Evolutionary conservation across 495 filamentous ascomycete species (phyloP).

Genomic region (Tetracladium marchalianum): DNA sequence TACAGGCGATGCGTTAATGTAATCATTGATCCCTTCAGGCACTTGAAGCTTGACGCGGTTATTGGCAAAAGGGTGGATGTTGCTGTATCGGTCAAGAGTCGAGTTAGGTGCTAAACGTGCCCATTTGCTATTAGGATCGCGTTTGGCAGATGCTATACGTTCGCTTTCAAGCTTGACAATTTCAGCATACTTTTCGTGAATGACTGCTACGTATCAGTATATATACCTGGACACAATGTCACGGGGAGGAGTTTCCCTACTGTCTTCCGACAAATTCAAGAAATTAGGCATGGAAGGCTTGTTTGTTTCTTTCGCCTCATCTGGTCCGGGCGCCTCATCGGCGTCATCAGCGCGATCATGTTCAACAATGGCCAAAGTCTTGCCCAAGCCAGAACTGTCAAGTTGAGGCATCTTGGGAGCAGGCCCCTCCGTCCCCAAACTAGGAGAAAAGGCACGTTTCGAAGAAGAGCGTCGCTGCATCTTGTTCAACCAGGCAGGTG

Average conservation of each 20-base stretch:
- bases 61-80: conserved; percentile 78
- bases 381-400: conserved; percentile 16
- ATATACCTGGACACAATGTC: not conserved
- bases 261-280: conserved; percentile 25
- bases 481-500: conserved; percentile 16
- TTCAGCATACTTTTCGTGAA: conserved; percentile 14
- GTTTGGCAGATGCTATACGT: conserved; percentile 6
- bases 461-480: conserved; percentile 13
- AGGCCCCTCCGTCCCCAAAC: not conserved
- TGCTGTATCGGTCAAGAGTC: conserved; percentile 40
- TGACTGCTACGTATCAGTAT: conserved; percentile 9
- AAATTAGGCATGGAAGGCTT: conserved; percentile 29
- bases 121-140: conserved; percentile 28
- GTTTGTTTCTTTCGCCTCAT: not conserved
- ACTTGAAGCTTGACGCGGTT: conserved; percentile 81
- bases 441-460: conserved; percentile 12
- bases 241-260: conserved; percentile 17
- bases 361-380: conserved; percentile 4
- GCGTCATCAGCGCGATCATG: not conserved
- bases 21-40: conserved; percentile 69
- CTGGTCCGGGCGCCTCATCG: not conserved
- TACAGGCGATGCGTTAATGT: conserved; percentile 95
- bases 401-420: conserved; percentile 3
- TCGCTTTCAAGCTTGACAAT: conserved; percentile 16
- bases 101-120: conserved; percentile 12